These are phyloP conservation scores for Parsonsia alboflavescens DNA, from an alignment of 257 asterid genomes.

Conservation along the genomic window DNA sequence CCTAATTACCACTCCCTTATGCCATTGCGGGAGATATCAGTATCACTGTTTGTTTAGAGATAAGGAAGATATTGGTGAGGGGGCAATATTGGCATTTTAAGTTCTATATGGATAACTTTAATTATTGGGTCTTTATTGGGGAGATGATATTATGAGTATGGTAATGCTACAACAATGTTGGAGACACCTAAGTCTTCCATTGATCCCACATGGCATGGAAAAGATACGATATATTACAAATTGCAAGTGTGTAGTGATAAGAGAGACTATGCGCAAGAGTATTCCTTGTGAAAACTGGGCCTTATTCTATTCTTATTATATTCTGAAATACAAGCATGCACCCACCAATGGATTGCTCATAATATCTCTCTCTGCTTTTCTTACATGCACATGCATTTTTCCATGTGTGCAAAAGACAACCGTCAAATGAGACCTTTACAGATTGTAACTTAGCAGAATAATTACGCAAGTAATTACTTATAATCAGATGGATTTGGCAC, in stretches of 20 bases:
- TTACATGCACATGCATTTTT: constrained; percentile 44
- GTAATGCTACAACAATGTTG: neutral
- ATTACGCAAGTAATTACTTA: constrained; percentile 6
- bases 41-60: too few species aligned
- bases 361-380: constrained; percentile 27
- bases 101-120: neutral
- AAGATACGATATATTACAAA: constrained; percentile 15
- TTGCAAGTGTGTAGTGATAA: neutral
- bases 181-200: constrained; percentile 3
- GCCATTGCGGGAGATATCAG: neutral
- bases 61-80: neutral
- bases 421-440: constrained; percentile 40
- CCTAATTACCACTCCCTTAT: neutral
- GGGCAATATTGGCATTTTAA: neutral
- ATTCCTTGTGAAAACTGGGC: constrained; percentile 11
- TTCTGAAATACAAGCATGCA: constrained; percentile 18
- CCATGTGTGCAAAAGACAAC: constrained; percentile 24
- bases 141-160: neutral
- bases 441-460: constrained; percentile 25
- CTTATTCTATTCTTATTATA: constrained; percentile 11
- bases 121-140: neutral
- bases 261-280: constrained; percentile 9
- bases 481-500: constrained; percentile 5
- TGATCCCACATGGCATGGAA: constrained; percentile 38
- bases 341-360: constrained; percentile 12